Percentiles rank a stretch among this genome's conserved stretches.
phyloP scores from a whole-genome alignment of 108 stramenopile species.

The Conticribra weissflogii region DNA sequence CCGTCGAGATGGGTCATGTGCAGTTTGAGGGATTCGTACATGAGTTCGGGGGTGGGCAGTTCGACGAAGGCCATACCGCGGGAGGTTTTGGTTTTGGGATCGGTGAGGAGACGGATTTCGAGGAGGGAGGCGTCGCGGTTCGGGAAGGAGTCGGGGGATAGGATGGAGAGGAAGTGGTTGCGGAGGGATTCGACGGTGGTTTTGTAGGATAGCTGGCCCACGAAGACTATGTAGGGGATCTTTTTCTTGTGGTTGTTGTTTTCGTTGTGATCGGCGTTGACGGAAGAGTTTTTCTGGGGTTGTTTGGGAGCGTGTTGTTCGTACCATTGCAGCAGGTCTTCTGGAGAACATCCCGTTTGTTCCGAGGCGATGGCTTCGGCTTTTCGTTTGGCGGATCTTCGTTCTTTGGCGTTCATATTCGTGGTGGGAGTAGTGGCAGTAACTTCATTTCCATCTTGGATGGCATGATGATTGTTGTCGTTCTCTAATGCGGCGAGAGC shows the following conservation, averaged over 20 bases:
- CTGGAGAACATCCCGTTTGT: conserved; percentile 42
- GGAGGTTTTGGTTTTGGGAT: conserved; percentile 75
- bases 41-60: conserved; percentile 68
- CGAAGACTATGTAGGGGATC: conserved; percentile 92
- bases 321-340: conserved; percentile 33
- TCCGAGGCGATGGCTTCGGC: conserved; percentile 76
- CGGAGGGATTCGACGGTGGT: conserved; percentile 81
- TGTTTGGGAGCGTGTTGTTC: conserved; percentile 1
- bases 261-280: conserved; percentile 1
- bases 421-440: too few relatives aligned
- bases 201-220: conserved; percentile 87
- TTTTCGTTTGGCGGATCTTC: conserved; percentile 76
- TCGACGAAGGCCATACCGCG: conserved; percentile 92
- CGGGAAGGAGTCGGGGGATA: too few relatives aligned
- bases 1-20: conserved; percentile 93
- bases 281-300: neutral
- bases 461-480: conserved; percentile 31
- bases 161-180: too few relatives aligned
- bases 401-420: conserved; percentile 74
- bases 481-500: conserved; percentile 53
- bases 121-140: too few relatives aligned
- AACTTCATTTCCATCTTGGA: too few relatives aligned
- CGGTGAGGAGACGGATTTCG: conserved; percentile 81
- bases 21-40: conserved; percentile 84
- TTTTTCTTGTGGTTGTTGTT: conserved; percentile 54